These are phyloP conservation scores for Edaphochlamys debaryana DNA, from an alignment of 139 green algal genomes.

Conservation along the genomic window DNA sequence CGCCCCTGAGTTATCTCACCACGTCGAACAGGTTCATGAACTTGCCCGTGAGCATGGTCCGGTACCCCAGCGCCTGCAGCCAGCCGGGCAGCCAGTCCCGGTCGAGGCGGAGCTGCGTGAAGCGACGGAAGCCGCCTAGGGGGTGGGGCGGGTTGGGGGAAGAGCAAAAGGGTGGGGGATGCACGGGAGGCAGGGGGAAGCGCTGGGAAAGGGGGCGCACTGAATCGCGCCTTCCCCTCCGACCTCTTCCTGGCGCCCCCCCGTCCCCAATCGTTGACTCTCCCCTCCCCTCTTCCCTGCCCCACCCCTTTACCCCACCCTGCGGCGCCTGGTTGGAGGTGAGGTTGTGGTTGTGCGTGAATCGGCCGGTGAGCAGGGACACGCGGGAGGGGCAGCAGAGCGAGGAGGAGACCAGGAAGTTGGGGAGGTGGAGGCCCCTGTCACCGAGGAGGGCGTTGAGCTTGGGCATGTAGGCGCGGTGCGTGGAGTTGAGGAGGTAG, in stretches of 20 bases:
- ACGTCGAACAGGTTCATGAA: slow-evolving; percentile 41
- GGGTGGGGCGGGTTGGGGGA: too few species aligned
- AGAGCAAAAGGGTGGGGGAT: too few species aligned
- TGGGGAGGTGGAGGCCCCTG: slow-evolving; percentile 34
- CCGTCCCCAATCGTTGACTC: too few species aligned
- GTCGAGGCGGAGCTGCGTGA: not conserved
- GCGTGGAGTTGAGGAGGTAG: slow-evolving; percentile 35
- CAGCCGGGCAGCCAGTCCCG: slow-evolving; percentile 12
- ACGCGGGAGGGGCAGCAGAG: slow-evolving; percentile 43
- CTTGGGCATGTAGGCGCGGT: slow-evolving; percentile 39
- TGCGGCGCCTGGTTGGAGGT: slow-evolving; percentile 24
- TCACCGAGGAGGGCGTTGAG: slow-evolving; percentile 30
- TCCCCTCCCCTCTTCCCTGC: too few species aligned
- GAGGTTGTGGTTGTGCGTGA: slow-evolving; percentile 50
- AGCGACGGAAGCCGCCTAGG: slow-evolving; percentile 28
- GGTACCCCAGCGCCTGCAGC: slow-evolving; percentile 38
- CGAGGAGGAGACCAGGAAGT: slow-evolving; percentile 45
- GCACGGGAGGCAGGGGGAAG: too few species aligned
- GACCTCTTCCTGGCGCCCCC: too few species aligned
- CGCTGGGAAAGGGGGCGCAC: too few species aligned
- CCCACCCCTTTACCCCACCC: slow-evolving; percentile 15
- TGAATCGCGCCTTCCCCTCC: too few species aligned
- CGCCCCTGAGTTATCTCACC: not conserved
- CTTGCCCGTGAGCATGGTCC: slow-evolving; percentile 43
- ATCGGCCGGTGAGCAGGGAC: slow-evolving; percentile 22